phyloP scores from a whole-genome alignment of 257 asterid species.

The Penstemon barbatus region DNA sequence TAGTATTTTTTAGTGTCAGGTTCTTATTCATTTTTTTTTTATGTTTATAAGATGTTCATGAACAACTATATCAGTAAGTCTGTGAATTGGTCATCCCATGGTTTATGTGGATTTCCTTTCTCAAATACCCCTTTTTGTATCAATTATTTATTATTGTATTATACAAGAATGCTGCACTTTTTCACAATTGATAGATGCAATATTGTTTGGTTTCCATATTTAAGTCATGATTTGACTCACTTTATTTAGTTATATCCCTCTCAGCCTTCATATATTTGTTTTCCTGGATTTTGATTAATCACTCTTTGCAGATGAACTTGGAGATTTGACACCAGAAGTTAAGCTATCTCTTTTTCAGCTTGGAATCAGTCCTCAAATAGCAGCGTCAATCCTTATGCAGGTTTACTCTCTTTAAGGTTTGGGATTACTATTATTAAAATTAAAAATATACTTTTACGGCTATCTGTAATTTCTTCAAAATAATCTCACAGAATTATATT shows the following conservation, averaged over 20 bases:
- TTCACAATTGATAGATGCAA: background rate
- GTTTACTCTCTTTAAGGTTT: conserved; percentile 37
- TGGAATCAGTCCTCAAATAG: conserved; percentile 98
- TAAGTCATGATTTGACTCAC: background rate
- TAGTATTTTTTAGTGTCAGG: too few species aligned
- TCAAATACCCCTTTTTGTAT: too few species aligned
- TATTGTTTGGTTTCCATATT: background rate
- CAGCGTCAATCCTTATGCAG: conserved; percentile 98
- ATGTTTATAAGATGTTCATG: background rate
- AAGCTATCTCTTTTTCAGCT: conserved; percentile 96
- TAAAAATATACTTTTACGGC: background rate
- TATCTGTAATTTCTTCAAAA: conserved; percentile 4
- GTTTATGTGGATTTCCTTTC: background rate
- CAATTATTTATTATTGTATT: too few species aligned
- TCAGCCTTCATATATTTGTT: conserved; percentile 3
- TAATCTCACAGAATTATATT: background rate
- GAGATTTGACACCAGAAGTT: conserved; percentile 77
- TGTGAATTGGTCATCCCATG: background rate
- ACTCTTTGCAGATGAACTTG: conserved; percentile 77
- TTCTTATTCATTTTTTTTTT: too few species aligned
- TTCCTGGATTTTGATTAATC: conserved; percentile 10
- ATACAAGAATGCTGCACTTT: too few species aligned
- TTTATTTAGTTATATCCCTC: conserved; percentile 1
- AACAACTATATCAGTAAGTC: background rate
- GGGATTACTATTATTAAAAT: conserved; percentile 13